These are phyloP conservation scores for Anacardium occidentale DNA, from an alignment of 345 rosid species.

Conservation along the genomic window DNA sequence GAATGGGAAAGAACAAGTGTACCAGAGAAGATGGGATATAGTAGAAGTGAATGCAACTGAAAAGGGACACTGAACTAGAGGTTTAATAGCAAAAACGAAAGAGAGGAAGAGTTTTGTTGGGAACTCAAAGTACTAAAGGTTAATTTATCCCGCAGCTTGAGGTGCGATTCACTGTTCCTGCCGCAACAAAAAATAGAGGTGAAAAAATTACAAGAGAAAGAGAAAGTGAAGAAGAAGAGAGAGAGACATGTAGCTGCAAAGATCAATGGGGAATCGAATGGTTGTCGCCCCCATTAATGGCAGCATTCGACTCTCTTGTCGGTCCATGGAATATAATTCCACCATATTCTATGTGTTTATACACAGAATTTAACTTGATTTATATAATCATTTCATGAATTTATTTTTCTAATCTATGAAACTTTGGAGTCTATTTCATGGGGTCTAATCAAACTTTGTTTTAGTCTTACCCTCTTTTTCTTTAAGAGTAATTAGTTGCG, in stretches of 20 bases:
- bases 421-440: constrained; percentile 19
- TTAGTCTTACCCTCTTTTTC: background rate
- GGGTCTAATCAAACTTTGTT: constrained; percentile 23
- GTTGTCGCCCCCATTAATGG: constrained; percentile 87
- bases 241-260: constrained; percentile 52
- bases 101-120: background rate
- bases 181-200: constrained; percentile 26
- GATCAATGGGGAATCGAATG: constrained; percentile 70
- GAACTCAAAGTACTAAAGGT: background rate
- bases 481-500: constrained; percentile 21
- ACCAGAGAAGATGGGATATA: background rate
- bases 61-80: background rate
- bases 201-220: constrained; percentile 25
- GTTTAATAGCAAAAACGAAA: constrained; percentile 18
- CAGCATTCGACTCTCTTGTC: constrained; percentile 71
- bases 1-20: background rate
- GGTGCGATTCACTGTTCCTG: constrained; percentile 40
- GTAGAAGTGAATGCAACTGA: background rate
- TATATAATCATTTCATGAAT: background rate
- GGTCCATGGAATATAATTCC: constrained; percentile 38
- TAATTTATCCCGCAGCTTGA: constrained; percentile 12
- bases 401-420: background rate
- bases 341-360: background rate
- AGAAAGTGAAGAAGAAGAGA: constrained; percentile 20
- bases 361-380: background rate